These are phyloP conservation scores for Fusarium longipes DNA, from an alignment of 2,329 filamentous ascomycete species.

Conservation along the genomic window DNA sequence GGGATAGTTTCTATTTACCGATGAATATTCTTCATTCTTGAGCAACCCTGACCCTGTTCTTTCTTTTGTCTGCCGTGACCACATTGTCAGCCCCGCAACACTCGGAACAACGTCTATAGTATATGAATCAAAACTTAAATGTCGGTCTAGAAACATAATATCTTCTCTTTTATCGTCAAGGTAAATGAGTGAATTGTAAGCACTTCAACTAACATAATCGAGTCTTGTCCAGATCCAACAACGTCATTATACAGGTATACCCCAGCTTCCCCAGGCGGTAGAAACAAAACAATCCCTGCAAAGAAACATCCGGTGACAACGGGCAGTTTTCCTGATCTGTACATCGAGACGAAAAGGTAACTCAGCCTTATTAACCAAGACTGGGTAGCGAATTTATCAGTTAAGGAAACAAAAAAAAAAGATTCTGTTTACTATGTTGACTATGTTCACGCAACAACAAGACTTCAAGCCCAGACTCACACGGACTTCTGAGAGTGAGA, in stretches of 20 bases:
- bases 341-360: neutral
- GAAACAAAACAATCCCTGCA: slow-evolving; percentile 7
- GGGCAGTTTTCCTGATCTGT: slow-evolving; percentile 1
- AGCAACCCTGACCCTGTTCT: neutral
- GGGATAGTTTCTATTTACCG: slow-evolving; percentile 6
- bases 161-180: neutral
- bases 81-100: neutral
- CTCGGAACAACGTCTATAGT: neutral
- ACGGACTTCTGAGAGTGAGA: neutral
- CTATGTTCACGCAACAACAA: neutral
- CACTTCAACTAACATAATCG: neutral
- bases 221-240: neutral
- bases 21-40: neutral
- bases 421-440: neutral
- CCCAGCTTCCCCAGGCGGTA: slow-evolving; percentile 14
- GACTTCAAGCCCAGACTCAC: neutral
- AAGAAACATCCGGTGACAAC: slow-evolving; percentile 12
- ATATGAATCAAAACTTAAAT: neutral
- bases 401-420: neutral
- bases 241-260: slow-evolving; percentile 23
- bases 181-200: neutral
- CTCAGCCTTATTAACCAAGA: slow-evolving; percentile 26
- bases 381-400: neutral
- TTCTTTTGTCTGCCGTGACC: neutral
- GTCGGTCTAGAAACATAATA: neutral